Base-by-base conservation (phyloP, 2,329 filamentous ascomycete species). In the Fusarium buxicola region DNA sequence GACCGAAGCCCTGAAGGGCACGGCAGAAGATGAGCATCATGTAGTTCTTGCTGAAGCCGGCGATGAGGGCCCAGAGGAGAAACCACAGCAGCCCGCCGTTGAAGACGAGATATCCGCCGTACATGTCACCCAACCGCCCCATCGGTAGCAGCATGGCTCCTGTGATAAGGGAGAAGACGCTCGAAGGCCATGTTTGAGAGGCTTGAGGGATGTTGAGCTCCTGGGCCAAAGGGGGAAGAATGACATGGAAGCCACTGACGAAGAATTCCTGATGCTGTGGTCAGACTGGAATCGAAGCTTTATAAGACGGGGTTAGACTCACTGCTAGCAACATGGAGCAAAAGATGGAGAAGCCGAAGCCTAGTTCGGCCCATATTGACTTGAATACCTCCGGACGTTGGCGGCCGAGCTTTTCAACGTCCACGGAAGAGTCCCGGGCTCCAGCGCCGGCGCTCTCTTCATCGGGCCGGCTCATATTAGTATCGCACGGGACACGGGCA, bases 1-100 rank as follows among this genome's bases (percentile, higher is more conserved):
- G 83, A 1, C 90, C 91, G 9, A 94, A 76, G 0, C 91, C 91
- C 74, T 92, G 90, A 38, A 93, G 77, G 8, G 90, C 90, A 48
- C 91, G 88, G 71, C 88, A 91, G 51, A 90, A 80, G 65, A 92
- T 89, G 60, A 94, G 80, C 87, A 92, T 91, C 46, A 86, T 74
- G 58, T 88, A 83, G 74, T 85, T 89, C 50, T 80, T 78, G 56
- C 87, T 88, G 76, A 94, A 92, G 10, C 91, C 91, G 13, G 84
- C 85, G 50, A 92, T 77, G 49, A 94, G 75, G 9, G 86, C 88
- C 86, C 90, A 94, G 32, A 89, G 61, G 8, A 86, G 74, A 46
- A 92, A 84, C 91, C 91, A 91, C 35, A 77, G 62, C 25, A 87
- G 77, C 4, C 89, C 88, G 25, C 72, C 75, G 4, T 88, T 78